Evolutionary conservation across 23 red algal species (phyloP).

Genomic region (Gracilaria gracilis): DNA sequence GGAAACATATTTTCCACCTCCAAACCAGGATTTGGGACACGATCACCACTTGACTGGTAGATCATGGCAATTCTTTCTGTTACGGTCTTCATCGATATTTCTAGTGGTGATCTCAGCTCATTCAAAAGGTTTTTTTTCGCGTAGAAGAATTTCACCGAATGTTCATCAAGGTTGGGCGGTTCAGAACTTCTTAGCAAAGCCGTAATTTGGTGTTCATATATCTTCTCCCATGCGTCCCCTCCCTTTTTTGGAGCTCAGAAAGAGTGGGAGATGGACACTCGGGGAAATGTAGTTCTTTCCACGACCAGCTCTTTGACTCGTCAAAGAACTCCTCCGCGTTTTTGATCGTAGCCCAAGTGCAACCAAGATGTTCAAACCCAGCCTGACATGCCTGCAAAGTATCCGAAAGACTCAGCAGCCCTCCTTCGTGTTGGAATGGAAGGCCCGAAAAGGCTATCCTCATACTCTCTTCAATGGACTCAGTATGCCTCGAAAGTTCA

Average conservation of each 20-base stretch:
- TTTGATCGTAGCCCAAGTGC: background rate
- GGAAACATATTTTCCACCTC: background rate
- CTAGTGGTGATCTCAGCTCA: background rate
- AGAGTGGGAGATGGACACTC: background rate
- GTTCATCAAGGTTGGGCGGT: background rate
- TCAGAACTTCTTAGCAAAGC: slow-evolving; percentile 10
- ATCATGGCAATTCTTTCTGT: slow-evolving; percentile 17
- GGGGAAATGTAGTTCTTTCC: slow-evolving; percentile 16
- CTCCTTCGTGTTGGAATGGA: background rate
- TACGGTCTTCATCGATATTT: background rate
- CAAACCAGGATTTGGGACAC: background rate
- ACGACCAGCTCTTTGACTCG: slow-evolving; percentile 1
- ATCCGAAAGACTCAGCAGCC: background rate
- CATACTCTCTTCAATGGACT: background rate
- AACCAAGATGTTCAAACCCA: slow-evolving; percentile 1
- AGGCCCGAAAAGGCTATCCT: background rate
- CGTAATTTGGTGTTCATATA: background rate
- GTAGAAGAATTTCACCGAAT: background rate
- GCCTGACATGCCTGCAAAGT: background rate
- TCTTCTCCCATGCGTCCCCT: background rate
- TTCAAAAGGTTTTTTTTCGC: background rate
- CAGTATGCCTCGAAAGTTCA: background rate
- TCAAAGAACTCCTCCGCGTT: slow-evolving; percentile 14
- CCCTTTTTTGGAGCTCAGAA: background rate
- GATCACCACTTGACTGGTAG: background rate